phyloP scores from a whole-genome alignment of 2,329 filamentous ascomycete species.

The Furcasterigmium sp. region DNA sequence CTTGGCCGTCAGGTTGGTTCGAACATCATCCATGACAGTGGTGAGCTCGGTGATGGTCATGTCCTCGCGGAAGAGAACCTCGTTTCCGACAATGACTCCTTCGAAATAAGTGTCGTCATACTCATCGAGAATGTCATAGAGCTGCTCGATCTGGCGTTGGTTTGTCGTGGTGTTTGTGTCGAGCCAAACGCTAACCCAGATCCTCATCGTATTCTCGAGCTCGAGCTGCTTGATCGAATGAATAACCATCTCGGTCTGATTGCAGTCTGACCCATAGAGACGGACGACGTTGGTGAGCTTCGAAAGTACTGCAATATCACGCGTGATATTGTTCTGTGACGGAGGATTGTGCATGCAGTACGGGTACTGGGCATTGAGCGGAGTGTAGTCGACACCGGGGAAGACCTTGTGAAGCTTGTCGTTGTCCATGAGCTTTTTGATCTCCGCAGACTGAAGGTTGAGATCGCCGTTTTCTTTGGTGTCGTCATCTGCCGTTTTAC shows the following conservation, averaged over 20 bases:
- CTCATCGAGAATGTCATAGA: constrained; percentile 75
- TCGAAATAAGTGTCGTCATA: constrained; percentile 68
- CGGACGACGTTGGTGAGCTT: constrained; percentile 85
- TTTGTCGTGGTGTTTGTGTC: constrained; percentile 82
- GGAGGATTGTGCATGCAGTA: constrained; percentile 72
- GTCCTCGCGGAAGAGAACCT: constrained; percentile 71
- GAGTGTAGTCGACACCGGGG: constrained; percentile 92
- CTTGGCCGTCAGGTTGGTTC: constrained; percentile 63
- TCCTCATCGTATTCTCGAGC: constrained; percentile 67
- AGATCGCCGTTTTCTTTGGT: constrained; percentile 62
- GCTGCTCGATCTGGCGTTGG: constrained; percentile 71
- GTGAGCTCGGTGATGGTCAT: constrained; percentile 62
- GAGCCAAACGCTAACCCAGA: constrained; percentile 95
- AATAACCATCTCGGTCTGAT: constrained; percentile 91
- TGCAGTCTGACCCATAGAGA: constrained; percentile 93
- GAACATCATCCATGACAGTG: constrained; percentile 60
- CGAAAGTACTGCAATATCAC: constrained; percentile 83
- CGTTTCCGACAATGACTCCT: constrained; percentile 77
- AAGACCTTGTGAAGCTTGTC: constrained; percentile 84
- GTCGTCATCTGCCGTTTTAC: constrained; percentile 55
- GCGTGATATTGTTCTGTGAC: constrained; percentile 90
- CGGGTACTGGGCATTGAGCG: constrained; percentile 85
- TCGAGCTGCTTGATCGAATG: constrained; percentile 72
- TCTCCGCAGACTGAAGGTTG: constrained; percentile 68
- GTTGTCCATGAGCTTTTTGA: constrained; percentile 78